Base-by-base conservation (phyloP, 1,284 basidiomycete species). In the Mycosarcoma maydis region DNA sequence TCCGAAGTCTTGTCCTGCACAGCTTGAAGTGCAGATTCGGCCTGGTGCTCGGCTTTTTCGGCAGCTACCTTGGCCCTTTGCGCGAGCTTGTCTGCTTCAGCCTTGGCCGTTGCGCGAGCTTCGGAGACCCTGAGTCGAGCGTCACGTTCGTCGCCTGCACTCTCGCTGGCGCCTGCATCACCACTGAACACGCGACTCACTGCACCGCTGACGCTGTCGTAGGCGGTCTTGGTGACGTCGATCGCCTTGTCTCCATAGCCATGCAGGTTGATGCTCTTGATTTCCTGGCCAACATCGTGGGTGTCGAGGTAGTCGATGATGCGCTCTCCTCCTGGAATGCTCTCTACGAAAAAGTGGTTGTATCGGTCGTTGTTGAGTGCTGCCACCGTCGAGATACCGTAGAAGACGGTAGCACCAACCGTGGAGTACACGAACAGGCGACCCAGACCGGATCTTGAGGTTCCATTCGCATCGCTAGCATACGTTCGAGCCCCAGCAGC, bases 261-360 rank as follows among this genome's bases (percentile, higher is more conserved):
- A 44, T 73, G 71, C 20, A 70, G 54, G 50, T 68, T 67, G 42
- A 71, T 49, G 50, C 49, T 52, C 52, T 61, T 69, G 42, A 73
- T 52, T 39, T 73, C 64, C 42, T 73, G 54, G 29, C 62, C 60
- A 6, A 69, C 55, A 27, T 75, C 62, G 60, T 75, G 64, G 16
- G 72, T 66, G 40, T 79, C 73, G 48, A 80, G 78, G 48, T 67
- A 72, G 52, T 69, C 69, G 45, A 79, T 85, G 79, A 95, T 86
- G 20, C 85, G 78, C 72, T 90, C 87, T 38, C 89, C 94, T 23
- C 84, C 82, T 4, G 92, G 92, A 43, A 92, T 88, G 59, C 87
- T 85, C 76, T 90, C 88, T 61, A 88, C 85, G 85, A 94, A 94
- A 78, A 93, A 86, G 75, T 92, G 88, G 80, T 89, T 88, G 69